These are phyloP conservation scores for Orbilia quercus DNA, from an alignment of 2,329 filamentous ascomycete genomes.

Conservation along the genomic window DNA sequence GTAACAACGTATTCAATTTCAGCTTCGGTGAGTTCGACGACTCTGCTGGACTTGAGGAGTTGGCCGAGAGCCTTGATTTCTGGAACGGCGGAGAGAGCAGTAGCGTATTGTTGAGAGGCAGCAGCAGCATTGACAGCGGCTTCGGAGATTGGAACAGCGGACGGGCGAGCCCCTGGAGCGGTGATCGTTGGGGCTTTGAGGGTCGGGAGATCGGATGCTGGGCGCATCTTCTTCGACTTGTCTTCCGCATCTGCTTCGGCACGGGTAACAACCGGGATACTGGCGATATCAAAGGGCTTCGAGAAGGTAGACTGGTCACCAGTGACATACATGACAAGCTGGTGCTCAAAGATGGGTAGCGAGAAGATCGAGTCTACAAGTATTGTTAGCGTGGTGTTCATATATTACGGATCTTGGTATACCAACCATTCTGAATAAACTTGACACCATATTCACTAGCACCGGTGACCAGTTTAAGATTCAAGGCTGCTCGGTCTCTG, in stretches of 20 bases:
- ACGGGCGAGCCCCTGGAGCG: slow-evolving; percentile 71
- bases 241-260: slow-evolving; percentile 97
- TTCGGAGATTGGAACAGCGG: slow-evolving; percentile 74
- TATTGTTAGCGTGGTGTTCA: slow-evolving; percentile 16
- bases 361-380: slow-evolving; percentile 88
- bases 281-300: slow-evolving; percentile 86
- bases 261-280: slow-evolving; percentile 90
- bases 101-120: slow-evolving; percentile 84
- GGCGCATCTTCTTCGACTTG: slow-evolving; percentile 86
- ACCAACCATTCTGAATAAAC: slow-evolving; percentile 89
- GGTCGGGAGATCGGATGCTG: slow-evolving; percentile 85
- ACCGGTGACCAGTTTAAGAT: slow-evolving; percentile 89
- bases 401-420: not conserved
- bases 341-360: slow-evolving; percentile 92
- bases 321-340: slow-evolving; percentile 96
- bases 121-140: slow-evolving; percentile 80
- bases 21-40: slow-evolving; percentile 91
- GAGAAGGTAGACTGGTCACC: slow-evolving; percentile 87
- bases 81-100: slow-evolving; percentile 70
- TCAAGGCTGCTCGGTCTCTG: slow-evolving; percentile 91
- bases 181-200: slow-evolving; percentile 90
- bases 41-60: slow-evolving; percentile 87
- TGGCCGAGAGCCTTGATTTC: slow-evolving; percentile 90
- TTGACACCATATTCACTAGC: slow-evolving; percentile 85
- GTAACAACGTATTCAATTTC: slow-evolving; percentile 97